Base-by-base conservation (phyloP, 805 yeast species). In the Osmozyma mogii region DNA sequence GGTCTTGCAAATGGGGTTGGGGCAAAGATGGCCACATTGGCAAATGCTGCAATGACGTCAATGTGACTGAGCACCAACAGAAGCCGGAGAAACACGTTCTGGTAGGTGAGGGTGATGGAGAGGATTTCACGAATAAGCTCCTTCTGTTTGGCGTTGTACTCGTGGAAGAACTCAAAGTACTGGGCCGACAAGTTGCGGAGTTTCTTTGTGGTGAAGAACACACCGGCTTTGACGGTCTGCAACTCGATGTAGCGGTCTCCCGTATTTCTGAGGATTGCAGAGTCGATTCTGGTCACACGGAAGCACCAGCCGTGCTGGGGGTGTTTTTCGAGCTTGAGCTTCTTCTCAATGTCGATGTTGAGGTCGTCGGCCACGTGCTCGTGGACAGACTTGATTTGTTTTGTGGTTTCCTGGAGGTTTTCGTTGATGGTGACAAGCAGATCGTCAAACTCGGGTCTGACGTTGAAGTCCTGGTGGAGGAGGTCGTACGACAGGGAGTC, bases 151-250 rank as follows among this genome's bases (percentile, higher is more conserved):
- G 60, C 61, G 37, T 80, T 76, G 52, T 89, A 89, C 34, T 77
- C 79, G 9, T 67, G 63, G 36, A 77, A 75, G 15, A 80, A 59
- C 25, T 73, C 72, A 9, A 60, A 57, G 42, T 75, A 77, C 34
- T 76, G 72, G 21, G 63, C 58, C 9, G 87, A 75, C 20, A 78
- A 60, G n/a, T 67, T 63, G 24, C 72, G 65, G 42, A 92, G 61
- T 37, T 68, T 68, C 24, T 62, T 54, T 2, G 95, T 84, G 7
- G 95, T 85, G 64, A 92, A 92, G 52, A 69, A 85, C 4, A 89
- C 89, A 34, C 99, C 99, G 2, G 96, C 95, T 51, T 92, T 92
- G 17, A 85, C 94, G 0, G 96, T 89, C 29, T 87, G 83, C 25
- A 89, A 62, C 52, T 92, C 96, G 29, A 69, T 69, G 50, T 78